Evolutionary conservation across 2,329 filamentous ascomycete species (phyloP), one percentile per base, ranked within the genome.

Genomic region (Claviceps citrina): DNA sequence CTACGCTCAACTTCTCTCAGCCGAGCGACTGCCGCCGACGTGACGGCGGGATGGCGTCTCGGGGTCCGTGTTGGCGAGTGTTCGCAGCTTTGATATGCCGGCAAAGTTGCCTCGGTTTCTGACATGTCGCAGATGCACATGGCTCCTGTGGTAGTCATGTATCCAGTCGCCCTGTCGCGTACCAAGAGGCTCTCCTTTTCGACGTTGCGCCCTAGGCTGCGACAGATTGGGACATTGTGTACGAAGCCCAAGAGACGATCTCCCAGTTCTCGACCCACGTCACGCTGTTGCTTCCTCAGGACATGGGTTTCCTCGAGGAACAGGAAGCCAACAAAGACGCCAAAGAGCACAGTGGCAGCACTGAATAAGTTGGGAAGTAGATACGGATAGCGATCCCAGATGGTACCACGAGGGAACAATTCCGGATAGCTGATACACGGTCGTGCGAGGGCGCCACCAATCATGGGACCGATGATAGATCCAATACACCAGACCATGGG

Each of bases 401-500:
- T 73, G 12, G 80, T 81, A 44, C 77, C 82, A 15, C 68, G 66
- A 9, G 68, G 57, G 55, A 95, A 96, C 26, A 84, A 50, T 40
- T 62, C 63, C 10, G 89, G 86, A 55, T 91, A 91, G 57, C 76
- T 86, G 46, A 78, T 70, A 53, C 85, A 91, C 16, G 91, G 91
- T 51, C 85, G 76, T 38, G 91, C 89, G 38, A 98, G 71, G 43
- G 84, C 77, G 51, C 91, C 91, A 54, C 91, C 91, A 54, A 96
- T 81, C 56, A 84, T 82, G 36, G 89, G 87, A 26, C 91, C 91
- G 49, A 95, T 70, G 51, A 96, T 94, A 22, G 89, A 94, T 51
- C 91, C 91, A 54, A 98, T 71, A 56, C 87, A 95, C 91, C 91
- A 98, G 20, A 96, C 84, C 57, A 94, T 85, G 6, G 91, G 91